Base-by-base conservation (phyloP, 306 rosid species). In the Inga leiocalycina region DNA sequence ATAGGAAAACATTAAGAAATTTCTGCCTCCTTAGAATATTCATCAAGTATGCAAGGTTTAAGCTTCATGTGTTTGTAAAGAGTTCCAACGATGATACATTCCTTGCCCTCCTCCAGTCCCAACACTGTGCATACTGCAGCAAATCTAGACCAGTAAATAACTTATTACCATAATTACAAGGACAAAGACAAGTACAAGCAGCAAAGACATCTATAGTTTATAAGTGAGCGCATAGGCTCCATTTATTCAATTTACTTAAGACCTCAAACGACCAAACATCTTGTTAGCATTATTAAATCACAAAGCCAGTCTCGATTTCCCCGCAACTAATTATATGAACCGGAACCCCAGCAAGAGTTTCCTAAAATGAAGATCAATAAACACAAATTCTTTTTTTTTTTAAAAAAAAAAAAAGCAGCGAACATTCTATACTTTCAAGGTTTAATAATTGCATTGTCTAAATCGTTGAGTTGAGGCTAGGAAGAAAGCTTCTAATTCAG, bases 41-140 rank as follows among this genome's bases (percentile, higher is more conserved):
- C 99, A 34, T 94, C 97, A 62, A 96, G 94, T 81, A 96, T 78
- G 45, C 89, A 88, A 84, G 98, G 98, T 84, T 96, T 94, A 83
- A 96, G 98, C 84, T 94, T 91, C 99, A 96, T 96, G 91, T 89
- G 91, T 91, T 96, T 93, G 87, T 88, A 96, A 76, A 92, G 77
- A 79, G 99, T 96, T 76, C 98, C 99, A 51, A 94, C 95, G 66
- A 96, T 64, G 64, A 94, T 79, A 89, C 99, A 94, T 65, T 94
- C 98, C 83, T 94, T 96, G 71, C 87, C 97, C 80, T 86, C 81
- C 81, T 94, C 97, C 91, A 94, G 80, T 73, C 34, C 88, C 92
- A 92, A 82, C 49, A 96, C 90, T 5, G 92, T 90, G 88, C 97
- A 85, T 6, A 96, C 99, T 96, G 88, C 81, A 67, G 65, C 46